Evolutionary conservation across 495 filamentous ascomycete species (phyloP), one percentile per base, ranked within the genome.

Genomic region (Penicillium malachiteum): DNA sequence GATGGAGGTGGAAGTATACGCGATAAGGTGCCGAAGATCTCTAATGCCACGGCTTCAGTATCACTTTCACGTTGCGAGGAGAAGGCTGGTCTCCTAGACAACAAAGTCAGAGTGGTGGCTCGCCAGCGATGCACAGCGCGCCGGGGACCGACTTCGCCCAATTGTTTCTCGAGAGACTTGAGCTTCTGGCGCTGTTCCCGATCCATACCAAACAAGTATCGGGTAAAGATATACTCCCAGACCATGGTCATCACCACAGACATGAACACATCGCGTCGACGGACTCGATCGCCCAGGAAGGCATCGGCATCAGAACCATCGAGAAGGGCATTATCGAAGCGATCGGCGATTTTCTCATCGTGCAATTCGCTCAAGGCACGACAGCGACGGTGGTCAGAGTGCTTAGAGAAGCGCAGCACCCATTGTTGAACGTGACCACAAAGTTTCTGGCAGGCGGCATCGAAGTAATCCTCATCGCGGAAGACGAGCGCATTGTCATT

Each of bases 201-300:
- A 72, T 97, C 93, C 90, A 97, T 94, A 57, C 95, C 94, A 65
- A 98, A 97, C 35, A 98, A 84, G 66, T 97, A 98, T 52, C 95
- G 87, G 10, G 92, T 96, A 71, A 98, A 98, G 66, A 98, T 86
- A 64, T 89, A 96, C 67, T 97, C 93, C 91, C 91, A 97, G 35
- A 97, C 84, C 90, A 98, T 96, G 42, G 86, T 92, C 91, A 97
- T 97, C 58, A 91, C 87, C 60, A 97, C 89, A 21, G 90, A 92
- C 89, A 96, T 96, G 75, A 97, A 95, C 34, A 97, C 87, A 73
- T 96, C 90, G 35, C 91, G 84, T 48, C 94, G 85, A 55, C 83
- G 83, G 49, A 94, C 87, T 41, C 95, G 87, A 65, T 97, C 95
- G 56, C 79, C 80, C 11, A 98, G 84, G 67, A 92, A 92, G 48